These are phyloP conservation scores for Plantago elongata DNA, from an alignment of 257 asterid genomes.

Conservation along the genomic window DNA sequence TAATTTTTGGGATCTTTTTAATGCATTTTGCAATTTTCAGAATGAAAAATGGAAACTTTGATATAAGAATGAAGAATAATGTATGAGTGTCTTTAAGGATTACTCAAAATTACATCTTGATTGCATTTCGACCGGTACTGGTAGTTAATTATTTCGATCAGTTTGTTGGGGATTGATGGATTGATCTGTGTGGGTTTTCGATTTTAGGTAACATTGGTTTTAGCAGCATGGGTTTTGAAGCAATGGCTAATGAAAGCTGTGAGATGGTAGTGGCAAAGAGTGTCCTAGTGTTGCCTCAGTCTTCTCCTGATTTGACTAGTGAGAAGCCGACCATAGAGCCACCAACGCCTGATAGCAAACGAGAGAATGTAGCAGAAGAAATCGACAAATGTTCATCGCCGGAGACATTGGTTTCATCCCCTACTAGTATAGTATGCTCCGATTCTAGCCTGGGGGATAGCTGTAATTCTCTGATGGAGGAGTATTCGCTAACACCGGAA, in stretches of 20 bases:
- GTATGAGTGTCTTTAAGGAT: too few species aligned
- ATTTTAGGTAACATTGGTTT: too few species aligned
- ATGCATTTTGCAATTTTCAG: too few species aligned
- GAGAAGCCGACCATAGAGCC: conserved; percentile 24
- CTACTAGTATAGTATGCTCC: background rate
- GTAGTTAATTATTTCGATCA: too few species aligned
- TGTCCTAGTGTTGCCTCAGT: conserved; percentile 1
- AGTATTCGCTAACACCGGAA: conserved; percentile 32
- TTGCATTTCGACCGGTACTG: too few species aligned
- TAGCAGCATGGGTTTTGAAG: background rate
- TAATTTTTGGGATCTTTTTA: too few species aligned
- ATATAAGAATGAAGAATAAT: too few species aligned
- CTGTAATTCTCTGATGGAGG: conserved; percentile 14
- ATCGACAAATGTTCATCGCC: conserved; percentile 21
- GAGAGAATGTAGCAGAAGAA: conserved; percentile 23
- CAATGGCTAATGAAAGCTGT: conserved; percentile 1
- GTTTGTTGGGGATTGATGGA: too few species aligned
- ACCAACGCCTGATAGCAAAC: conserved; percentile 36
- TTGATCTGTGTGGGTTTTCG: too few species aligned
- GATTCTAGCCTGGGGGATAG: conserved; percentile 5
- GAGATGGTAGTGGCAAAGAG: conserved; percentile 7
- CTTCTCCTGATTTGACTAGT: background rate
- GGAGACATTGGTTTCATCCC: conserved; percentile 3
- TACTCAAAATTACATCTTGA: too few species aligned
- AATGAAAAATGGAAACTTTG: too few species aligned